Base-by-base conservation (phyloP, 2,329 filamentous ascomycete genomes). In the Microsporum canis region DNA sequence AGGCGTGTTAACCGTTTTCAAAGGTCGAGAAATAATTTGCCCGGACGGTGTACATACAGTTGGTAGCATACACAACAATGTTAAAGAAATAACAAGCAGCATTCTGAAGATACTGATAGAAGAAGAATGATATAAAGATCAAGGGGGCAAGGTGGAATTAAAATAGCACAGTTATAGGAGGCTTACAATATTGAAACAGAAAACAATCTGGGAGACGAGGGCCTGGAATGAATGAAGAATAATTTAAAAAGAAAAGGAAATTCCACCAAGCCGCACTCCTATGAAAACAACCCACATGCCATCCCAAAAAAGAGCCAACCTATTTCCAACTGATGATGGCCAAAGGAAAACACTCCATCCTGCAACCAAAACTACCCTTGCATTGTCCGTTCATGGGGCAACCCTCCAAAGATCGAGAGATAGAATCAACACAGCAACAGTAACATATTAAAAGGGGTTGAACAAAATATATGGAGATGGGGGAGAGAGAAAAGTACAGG, bases 401-500 rank as follows among this genome's bases (percentile, higher is more conserved):
- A 59, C 60, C 61, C 60, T 61, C 41, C 53, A 34, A 55, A 55
- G 29, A 5, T 36, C 12, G 51, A 55, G 51, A 55, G 51, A 43
- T 43, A n/a, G 39, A 55, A 55, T 55, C 51, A 55, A 55, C 51
- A 57, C 34, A 58, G 57, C 45, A 58, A 36, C 36, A 36, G 10
- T 45, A 47, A 47, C 43, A 29, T 51, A 51, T 51, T 36, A 58
- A 36, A 60, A n/a, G 47, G 47, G 34, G 47, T 47, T 39, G 23
- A 39, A 43, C 39, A 65, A 57, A 65, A 67, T 59, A 60, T 60
- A 64, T 59, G 63, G 62, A 60, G 66, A 51, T 45, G 34, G 60
- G 53, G 66, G 64, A 69, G 64, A 64, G 63, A 67, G 68, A 66
- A 68, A 67, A 65, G 47, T 56, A 36, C 45, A 49, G 68, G 66